These are phyloP conservation scores for Dichomitus squalens DNA, from an alignment of 1,284 basidiomycete genomes.

Conservation along the genomic window DNA sequence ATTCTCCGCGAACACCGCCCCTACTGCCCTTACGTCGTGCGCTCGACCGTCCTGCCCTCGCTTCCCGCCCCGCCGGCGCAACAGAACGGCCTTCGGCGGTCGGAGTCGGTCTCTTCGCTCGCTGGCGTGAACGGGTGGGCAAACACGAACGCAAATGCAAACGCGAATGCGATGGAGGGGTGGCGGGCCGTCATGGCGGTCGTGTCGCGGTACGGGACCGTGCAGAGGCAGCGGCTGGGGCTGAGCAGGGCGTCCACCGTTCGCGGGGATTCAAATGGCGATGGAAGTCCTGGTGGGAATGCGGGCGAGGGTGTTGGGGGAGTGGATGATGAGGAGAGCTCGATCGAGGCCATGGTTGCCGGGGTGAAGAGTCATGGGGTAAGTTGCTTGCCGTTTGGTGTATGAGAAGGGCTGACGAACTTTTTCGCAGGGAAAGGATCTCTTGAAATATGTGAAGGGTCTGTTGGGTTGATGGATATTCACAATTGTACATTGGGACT, in stretches of 20 bases:
- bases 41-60: constrained; percentile 66
- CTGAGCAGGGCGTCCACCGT: constrained; percentile 25
- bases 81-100: constrained; percentile 20
- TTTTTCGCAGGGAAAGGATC: constrained; percentile 60
- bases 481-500: neutral
- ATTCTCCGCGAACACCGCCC: constrained; percentile 77
- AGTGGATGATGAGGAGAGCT: constrained; percentile 47
- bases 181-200: constrained; percentile 75
- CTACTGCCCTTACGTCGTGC: constrained; percentile 78
- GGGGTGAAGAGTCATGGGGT: constrained; percentile 74
- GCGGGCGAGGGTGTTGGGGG: constrained; percentile 21
- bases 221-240: constrained; percentile 53
- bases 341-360: constrained; percentile 71
- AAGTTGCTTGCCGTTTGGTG: constrained; percentile 32
- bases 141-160: constrained; percentile 32
- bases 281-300: neutral
- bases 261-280: neutral
- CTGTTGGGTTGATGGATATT: constrained; percentile 50
- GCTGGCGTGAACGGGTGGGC: constrained; percentile 22
- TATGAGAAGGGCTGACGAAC: neutral
- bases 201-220: constrained; percentile 63
- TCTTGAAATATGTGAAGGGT: constrained; percentile 72
- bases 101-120: constrained; percentile 33
- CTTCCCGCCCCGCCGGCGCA: constrained; percentile 41
- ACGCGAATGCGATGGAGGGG: constrained; percentile 57